Evolutionary conservation across 2,329 filamentous ascomycete species (phyloP), one percentile per base, ranked within the genome.

Genomic region (Mycosphaerella sp.): DNA sequence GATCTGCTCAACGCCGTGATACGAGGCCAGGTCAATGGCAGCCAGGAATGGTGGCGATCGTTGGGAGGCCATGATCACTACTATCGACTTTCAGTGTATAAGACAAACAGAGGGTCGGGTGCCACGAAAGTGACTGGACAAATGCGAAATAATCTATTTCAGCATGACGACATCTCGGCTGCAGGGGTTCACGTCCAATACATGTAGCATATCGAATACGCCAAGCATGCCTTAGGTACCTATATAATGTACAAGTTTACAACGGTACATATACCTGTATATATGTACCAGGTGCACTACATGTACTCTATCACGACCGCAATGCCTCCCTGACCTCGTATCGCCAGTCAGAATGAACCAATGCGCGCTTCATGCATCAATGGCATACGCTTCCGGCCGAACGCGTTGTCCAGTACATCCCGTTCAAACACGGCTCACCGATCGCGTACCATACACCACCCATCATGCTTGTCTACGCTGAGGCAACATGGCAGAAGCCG

Each of bases 1-100:
- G 54, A 80, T 80, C 51, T 73, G 71, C 40, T 74, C 63, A 57
- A 76, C 62, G 58, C 72, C 68, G 58, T 73, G 66, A 65, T 73
- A 74, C 41, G 61, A 66, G 42, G 68, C 61, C 49, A 78, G 62
- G 65, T 79, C 74, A 67, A 79, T 77, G 58, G 75, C 72, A 48
- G 75, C 73, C 51, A 80, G 68, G 59, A 78, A 72, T 40, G 76
- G 66, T 44, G 75, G 66, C 11, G 58, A 57, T 51, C 55, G 41
- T 48, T 59, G 58, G n/a, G 54, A 26, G 17, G 48, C 56, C 59
- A 60, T 62, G 23, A 29, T 56, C 26, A 42, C 14, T 53, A 42
- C 14, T 53, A 39, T 42, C 40, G 40, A 29, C 3, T 42, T 17
- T 31, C 17, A 44, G 21, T 44, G 42, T 26, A 14, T 17, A 46